Conservation (phyloP, 495 filamentous ascomycete species). For the Penicillium pancosmium region DNA sequence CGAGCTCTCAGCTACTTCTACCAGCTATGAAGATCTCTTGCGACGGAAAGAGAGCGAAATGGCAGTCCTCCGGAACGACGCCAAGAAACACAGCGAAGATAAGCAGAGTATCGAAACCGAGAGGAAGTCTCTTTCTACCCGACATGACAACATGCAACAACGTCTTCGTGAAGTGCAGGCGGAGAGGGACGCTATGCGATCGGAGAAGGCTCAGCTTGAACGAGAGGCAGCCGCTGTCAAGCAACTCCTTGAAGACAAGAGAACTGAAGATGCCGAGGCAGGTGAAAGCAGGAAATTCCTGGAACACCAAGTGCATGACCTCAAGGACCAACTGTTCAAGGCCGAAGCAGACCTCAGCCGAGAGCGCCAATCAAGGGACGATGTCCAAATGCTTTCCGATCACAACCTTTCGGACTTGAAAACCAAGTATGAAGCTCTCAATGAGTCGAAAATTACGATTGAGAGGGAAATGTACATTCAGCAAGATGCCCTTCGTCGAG, state of each 20-base stretch:
- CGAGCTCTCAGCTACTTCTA: conserved; percentile 88
- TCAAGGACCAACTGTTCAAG: conserved; percentile 82
- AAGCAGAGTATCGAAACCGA: conserved; percentile 77
- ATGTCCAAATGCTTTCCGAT: conserved; percentile 88
- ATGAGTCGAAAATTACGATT: conserved; percentile 94
- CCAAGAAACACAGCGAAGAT: conserved; percentile 76
- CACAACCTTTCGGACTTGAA: conserved; percentile 82
- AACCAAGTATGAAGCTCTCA: conserved; percentile 83
- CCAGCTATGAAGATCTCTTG: conserved; percentile 90
- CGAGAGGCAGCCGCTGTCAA: conserved; percentile 90
- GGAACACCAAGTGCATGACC: conserved; percentile 82
- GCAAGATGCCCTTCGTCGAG: conserved; percentile 88
- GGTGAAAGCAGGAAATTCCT: conserved; percentile 83
- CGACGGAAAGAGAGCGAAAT: conserved; percentile 93
- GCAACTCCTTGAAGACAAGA: conserved; percentile 79
- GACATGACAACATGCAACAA: conserved; percentile 78
- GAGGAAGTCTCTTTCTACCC: conserved; percentile 63
- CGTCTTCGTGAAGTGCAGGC: conserved; percentile 85
- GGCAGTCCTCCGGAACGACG: conserved; percentile 78
- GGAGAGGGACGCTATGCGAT: conserved; percentile 81
- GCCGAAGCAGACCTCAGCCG: conserved; percentile 86
- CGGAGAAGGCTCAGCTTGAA: conserved; percentile 79
- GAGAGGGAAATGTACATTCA: conserved; percentile 99
- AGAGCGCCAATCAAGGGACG: conserved; percentile 93
- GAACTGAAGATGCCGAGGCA: conserved; percentile 86